Evolutionary conservation across 306 rosid species (phyloP), one percentile per base, ranked within the genome.

Genomic region (Quercus cerris): DNA sequence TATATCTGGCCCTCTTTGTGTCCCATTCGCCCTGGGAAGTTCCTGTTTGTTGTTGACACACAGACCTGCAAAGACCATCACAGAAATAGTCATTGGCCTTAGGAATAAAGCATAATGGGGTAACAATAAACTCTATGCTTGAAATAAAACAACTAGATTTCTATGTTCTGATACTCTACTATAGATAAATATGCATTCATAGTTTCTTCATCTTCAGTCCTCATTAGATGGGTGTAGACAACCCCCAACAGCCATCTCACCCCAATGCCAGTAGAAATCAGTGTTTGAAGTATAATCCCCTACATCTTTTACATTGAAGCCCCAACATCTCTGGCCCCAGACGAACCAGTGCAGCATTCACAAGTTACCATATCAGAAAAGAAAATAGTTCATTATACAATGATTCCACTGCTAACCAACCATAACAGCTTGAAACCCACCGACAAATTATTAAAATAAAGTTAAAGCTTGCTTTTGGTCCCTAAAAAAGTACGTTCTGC

Each of bases 1-100:
- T 93, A 95, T 78, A 95, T 85, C 81, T 93, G 86, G 70, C 99
- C 99, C 85, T 95, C 99, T 74, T 81, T 91, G 87, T 95, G 99
- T 19, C 99, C 99, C 99, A 95, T 95, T 84, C 98, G 85, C 3
- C 99, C 99, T 0, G 96, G 99, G 87, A 95, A 93, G 90, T 94
- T 94, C 79, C 98, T 89, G 80, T 94, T 94, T 4, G 98, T 89
- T 30, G 92, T 89, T n/a, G 92, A 89, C n/a, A 89, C 89, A 38
- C 92, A 93, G 41, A 95, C 99, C 99, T 95, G 90, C 89, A 84
- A 55, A 70, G 20, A 69, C 78, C 81, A 6, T 9, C 72, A 68
- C 5, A 3, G 8, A 35, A 68, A 33, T 19, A 6, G 27, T 38
- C n/a, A 15, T 19, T 35, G 27, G 25, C 72, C 15, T 35, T n/a